Conservation (phyloP, 179 eudicot genomes). For the Gypsophila paniculata region DNA sequence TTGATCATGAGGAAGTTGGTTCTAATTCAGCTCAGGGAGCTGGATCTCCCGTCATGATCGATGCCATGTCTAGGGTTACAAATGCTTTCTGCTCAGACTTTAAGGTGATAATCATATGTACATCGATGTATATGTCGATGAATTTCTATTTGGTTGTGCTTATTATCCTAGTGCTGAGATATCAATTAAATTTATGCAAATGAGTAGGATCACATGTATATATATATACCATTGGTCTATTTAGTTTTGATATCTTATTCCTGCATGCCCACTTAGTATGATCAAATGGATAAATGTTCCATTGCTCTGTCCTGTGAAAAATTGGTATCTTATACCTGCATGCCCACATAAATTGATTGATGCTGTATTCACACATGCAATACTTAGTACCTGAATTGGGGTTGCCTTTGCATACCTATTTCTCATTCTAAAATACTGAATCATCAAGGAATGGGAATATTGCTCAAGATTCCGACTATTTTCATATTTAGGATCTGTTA, state of each 20-base stretch:
- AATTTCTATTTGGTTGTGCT: neutral
- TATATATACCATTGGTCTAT: neutral
- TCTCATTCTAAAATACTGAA: neutral
- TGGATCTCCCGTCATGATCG: constrained; percentile 90
- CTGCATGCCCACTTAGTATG: neutral
- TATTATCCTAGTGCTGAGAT: constrained; percentile 3
- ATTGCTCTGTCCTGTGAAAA: no score
- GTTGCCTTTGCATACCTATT: no score
- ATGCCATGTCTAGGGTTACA: constrained; percentile 82
- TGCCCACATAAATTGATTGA: neutral
- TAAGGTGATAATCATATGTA: constrained; percentile 40
- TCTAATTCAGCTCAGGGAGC: constrained; percentile 98
- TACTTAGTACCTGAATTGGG: no score
- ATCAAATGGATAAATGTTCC: neutral
- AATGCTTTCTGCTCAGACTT: constrained; percentile 52
- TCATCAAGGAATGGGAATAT: no score
- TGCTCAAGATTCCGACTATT: no score
- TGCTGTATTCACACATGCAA: no score
- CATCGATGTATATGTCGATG: constrained; percentile 6
- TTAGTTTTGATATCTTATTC: neutral
- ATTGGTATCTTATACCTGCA: no score
- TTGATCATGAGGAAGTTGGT: constrained; percentile 97
- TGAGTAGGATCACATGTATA: neutral
- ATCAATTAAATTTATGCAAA: neutral
- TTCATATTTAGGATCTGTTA: no score